These are phyloP conservation scores for Chaetomium tenue DNA, from an alignment of 495 filamentous ascomycete species.

Conservation along the genomic window DNA sequence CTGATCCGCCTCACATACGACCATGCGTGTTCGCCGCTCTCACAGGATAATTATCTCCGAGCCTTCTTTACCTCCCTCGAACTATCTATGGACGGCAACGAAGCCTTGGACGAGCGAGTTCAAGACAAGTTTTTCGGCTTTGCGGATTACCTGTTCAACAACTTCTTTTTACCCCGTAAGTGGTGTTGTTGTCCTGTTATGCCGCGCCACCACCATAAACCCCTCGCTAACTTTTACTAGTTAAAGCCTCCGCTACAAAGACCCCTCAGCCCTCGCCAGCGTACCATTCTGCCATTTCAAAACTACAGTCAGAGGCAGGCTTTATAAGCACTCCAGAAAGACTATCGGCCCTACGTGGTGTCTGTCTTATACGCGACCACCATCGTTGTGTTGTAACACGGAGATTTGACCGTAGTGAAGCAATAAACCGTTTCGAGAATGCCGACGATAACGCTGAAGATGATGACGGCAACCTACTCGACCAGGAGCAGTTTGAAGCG, in stretches of 20 bases:
- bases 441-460: background rate
- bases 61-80: constrained; percentile 29
- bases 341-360: constrained; percentile 5
- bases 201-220: background rate
- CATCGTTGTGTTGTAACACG: constrained; percentile 13
- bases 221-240: background rate
- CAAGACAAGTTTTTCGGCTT: constrained; percentile 25
- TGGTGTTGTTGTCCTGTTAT: background rate
- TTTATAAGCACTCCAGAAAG: constrained; percentile 3
- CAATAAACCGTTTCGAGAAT: background rate
- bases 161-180: constrained; percentile 32
- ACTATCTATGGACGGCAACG: constrained; percentile 22
- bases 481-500: background rate
- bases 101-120: constrained; percentile 1
- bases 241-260: background rate
- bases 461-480: constrained; percentile 4
- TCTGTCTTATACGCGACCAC: constrained; percentile 14
- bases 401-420: background rate
- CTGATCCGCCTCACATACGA: constrained; percentile 33
- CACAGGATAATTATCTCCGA: constrained; percentile 26
- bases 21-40: constrained; percentile 29
- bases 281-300: constrained; percentile 2
- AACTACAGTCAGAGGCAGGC: background rate
- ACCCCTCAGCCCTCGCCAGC: constrained; percentile 6
- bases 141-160: constrained; percentile 30